These are phyloP conservation scores for Penicillium robsamsonii DNA, from an alignment of 495 filamentous ascomycete genomes.

Conservation along the genomic window DNA sequence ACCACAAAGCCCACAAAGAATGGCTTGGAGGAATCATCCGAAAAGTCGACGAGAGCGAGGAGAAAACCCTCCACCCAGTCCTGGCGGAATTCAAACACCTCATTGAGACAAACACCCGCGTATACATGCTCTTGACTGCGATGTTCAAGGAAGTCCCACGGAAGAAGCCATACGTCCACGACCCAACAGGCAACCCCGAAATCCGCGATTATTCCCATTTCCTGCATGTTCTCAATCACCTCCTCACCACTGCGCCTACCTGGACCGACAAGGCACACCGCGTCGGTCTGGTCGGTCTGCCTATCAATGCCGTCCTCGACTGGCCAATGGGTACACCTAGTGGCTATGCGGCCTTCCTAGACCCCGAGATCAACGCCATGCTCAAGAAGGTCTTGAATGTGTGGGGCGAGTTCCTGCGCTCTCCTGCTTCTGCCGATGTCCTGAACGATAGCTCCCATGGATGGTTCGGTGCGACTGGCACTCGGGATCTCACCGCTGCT, in stretches of 20 bases:
- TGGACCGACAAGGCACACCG: slow-evolving; percentile 53
- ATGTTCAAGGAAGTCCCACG: slow-evolving; percentile 70
- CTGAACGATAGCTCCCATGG: slow-evolving; percentile 48
- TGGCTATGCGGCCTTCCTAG: slow-evolving; percentile 64
- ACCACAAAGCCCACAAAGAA: slow-evolving; percentile 29
- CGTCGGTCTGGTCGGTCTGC: slow-evolving; percentile 64
- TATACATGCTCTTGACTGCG: slow-evolving; percentile 37
- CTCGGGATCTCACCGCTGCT: slow-evolving; percentile 33
- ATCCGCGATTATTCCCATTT: slow-evolving; percentile 65
- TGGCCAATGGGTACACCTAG: slow-evolving; percentile 71
- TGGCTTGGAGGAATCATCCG: slow-evolving; percentile 39
- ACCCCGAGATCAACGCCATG: slow-evolving; percentile 64
- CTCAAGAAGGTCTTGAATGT: slow-evolving; percentile 66
- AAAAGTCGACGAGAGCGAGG: slow-evolving; percentile 23
- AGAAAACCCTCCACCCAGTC: slow-evolving; percentile 31
- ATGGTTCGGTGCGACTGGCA: slow-evolving; percentile 58
- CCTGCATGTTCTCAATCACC: slow-evolving; percentile 61
- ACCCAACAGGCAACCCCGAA: slow-evolving; percentile 59
- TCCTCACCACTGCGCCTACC: slow-evolving; percentile 59
- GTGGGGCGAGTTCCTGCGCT: slow-evolving; percentile 61
- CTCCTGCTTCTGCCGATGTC: slow-evolving; percentile 56
- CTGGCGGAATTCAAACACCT: slow-evolving; percentile 43
- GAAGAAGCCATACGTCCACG: slow-evolving; percentile 51
- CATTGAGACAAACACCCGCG: slow-evolving; percentile 43
- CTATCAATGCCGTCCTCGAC: slow-evolving; percentile 67